Evolutionary conservation across 148 eudicot species (phyloP), one percentile per base, ranked within the genome.

Genomic region (Drosera capensis): DNA sequence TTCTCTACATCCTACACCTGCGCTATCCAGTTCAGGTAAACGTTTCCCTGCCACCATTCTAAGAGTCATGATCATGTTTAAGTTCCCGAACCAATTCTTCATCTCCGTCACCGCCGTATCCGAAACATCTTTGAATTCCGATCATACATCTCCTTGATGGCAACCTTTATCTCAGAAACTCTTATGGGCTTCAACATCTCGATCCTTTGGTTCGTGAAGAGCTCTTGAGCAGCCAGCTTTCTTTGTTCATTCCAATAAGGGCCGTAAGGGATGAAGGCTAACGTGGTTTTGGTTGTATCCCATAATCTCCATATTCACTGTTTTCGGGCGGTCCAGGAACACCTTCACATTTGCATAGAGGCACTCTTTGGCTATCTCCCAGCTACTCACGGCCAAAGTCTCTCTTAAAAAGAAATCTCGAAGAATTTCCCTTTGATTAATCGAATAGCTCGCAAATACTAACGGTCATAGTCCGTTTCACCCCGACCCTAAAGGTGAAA

Each of bases 191-290:
- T 44, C 12, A 44, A 28, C 41, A 15, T 19, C 34, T 50, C 58
- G 0, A 72, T 51, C 39, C 60, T 41, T 14, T 17, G 40, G 50
- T 3, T 43, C 0, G 73, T 36, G 31, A 72, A 7, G 20, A 72
- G 58, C 30, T 72, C 58, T 0, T 51, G 25, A 3, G 40, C 22
- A n/a, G 54, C 58, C 3, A 72, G 17, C 35, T 64, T 63, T 16
- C 77, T 44, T 8, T 59, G 22, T 0, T 67, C 50, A 17, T 64
- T 54, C 78, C 73, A 72, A 23, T 59, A 72, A 2, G 59, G 51
- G 7, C 78, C 73, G 21, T 72, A 44, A 12, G 70, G 61, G 5
- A 43, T 52, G 9, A 63, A 26, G 1, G 54, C 63, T 24, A 59
- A 57, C 26, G 21, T n/a, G 13, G 68, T 66, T 17, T n/a, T 39